These are phyloP conservation scores for Leavenworthia alabamica DNA, from an alignment of 345 rosid species.

Conservation along the genomic window DNA sequence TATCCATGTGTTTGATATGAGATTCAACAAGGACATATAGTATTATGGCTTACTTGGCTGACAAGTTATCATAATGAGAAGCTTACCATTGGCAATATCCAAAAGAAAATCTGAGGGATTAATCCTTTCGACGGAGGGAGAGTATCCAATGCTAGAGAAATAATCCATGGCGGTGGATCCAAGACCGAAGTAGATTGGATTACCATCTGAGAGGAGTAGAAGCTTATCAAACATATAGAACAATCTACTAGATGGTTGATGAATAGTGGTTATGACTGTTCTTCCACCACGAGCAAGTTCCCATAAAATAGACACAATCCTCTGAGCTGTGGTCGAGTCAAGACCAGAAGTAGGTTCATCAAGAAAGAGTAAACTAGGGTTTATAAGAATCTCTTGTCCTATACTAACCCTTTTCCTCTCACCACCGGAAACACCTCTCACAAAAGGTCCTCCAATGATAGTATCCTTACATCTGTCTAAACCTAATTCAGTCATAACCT, in stretches of 20 bases:
- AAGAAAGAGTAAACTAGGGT: constrained; percentile 78
- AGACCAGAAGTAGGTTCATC: constrained; percentile 98
- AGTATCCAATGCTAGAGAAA: constrained; percentile 53
- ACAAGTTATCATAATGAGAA: constrained; percentile 12
- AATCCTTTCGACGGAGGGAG: constrained; percentile 43
- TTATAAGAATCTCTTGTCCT: constrained; percentile 83
- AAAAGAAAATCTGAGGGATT: constrained; percentile 90
- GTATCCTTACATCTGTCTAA: constrained; percentile 56
- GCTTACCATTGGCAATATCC: constrained; percentile 88
- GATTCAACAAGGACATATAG: not conserved
- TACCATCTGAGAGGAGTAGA: constrained; percentile 73
- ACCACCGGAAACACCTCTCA: constrained; percentile 84
- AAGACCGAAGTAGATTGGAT: constrained; percentile 52
- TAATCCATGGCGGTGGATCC: constrained; percentile 63
- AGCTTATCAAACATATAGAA: constrained; percentile 84
- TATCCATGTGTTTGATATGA: not conserved
- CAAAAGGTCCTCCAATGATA: constrained; percentile 67
- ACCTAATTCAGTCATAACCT: constrained; percentile 63
- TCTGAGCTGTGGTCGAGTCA: constrained; percentile 85
- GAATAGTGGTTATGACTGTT: constrained; percentile 73
- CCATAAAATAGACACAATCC: constrained; percentile 52
- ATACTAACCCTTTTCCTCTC: constrained; percentile 91
- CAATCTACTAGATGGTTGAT: constrained; percentile 85
- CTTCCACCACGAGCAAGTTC: constrained; percentile 72
- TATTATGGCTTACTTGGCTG: not conserved